A percentile compares a stretch with the other conserved stretches of the same genome.
These are phyloP conservation scores for Daldinia caldariorum DNA, from an alignment of 495 filamentous ascomycete species.

Conservation along the genomic window DNA sequence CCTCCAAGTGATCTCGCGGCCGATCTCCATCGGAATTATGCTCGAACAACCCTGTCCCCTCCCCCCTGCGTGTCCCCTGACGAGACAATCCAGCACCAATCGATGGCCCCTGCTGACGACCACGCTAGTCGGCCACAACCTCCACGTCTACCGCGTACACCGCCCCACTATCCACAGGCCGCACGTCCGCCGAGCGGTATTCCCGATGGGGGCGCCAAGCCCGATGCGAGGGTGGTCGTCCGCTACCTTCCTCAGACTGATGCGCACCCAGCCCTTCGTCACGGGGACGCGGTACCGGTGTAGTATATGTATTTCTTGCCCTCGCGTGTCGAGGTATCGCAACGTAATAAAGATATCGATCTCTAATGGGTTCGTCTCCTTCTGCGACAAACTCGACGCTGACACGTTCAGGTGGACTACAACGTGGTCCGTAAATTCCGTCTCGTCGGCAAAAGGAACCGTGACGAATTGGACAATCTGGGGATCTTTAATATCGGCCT, in stretches of 20 bases:
- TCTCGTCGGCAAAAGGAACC: background rate
- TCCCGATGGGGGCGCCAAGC: constrained; percentile 1
- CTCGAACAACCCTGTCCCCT: constrained; percentile 1
- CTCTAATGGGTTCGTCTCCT: background rate
- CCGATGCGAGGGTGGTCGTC: background rate
- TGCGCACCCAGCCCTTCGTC: background rate
- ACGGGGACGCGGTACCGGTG: background rate
- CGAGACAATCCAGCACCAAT: background rate
- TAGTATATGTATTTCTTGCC: background rate
- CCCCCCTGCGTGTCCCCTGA: background rate
- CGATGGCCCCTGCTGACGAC: background rate
- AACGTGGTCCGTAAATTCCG: background rate
- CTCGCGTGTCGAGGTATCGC: background rate
- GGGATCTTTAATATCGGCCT: background rate
- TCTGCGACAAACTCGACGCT: background rate
- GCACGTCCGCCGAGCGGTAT: constrained; percentile 4
- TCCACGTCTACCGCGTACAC: constrained; percentile 1
- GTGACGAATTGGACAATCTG: background rate
- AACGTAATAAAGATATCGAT: constrained; percentile 1
- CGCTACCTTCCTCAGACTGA: background rate
- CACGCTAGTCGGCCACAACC: background rate
- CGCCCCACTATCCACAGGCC: background rate
- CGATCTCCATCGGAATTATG: constrained; percentile 1
- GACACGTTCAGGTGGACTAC: constrained; percentile 1
- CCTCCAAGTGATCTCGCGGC: constrained; percentile 1